Percentiles rank a stretch among this genome's conserved stretches.
Evolutionary conservation across 495 filamentous ascomycete species (phyloP).

Genomic region (Xylaria castorea): DNA sequence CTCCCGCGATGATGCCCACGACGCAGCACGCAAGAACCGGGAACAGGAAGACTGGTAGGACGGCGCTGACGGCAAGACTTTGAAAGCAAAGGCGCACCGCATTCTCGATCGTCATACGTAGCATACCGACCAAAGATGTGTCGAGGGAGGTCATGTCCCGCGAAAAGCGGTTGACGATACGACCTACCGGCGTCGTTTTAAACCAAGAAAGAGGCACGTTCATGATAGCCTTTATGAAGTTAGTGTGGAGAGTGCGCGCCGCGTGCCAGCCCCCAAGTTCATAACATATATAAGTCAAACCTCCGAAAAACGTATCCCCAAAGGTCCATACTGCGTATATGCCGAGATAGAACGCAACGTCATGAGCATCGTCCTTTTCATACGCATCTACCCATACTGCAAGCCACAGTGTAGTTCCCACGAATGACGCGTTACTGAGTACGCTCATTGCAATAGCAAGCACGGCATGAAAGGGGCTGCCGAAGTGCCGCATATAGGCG

Average conservation of each 20-base stretch:
- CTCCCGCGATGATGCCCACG: conserved; percentile 52
- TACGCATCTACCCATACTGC: conserved; percentile 62
- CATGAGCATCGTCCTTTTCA: conserved; percentile 40
- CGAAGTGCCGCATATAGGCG: conserved; percentile 49
- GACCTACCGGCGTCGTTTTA: conserved; percentile 61
- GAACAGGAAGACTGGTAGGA: conserved; percentile 58
- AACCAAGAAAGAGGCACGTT: conserved; percentile 61
- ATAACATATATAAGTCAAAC: conserved; percentile 42
- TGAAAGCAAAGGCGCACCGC: conserved; percentile 49
- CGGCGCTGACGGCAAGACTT: conserved; percentile 53
- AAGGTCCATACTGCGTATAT: conserved; percentile 45
- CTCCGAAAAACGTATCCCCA: conserved; percentile 42
- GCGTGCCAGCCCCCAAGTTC: conserved; percentile 54
- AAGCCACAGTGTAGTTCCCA: conserved; percentile 49
- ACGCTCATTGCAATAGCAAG: conserved; percentile 40
- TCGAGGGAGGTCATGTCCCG: conserved; percentile 58
- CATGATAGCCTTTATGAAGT: conserved; percentile 53
- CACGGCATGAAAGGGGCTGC: conserved; percentile 41
- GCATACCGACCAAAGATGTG: conserved; percentile 44
- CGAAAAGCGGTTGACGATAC: conserved; percentile 64
- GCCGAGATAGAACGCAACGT: conserved; percentile 46
- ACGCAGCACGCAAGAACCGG: conserved; percentile 51
- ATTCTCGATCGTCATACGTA: conserved; percentile 49
- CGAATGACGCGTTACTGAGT: conserved; percentile 38
- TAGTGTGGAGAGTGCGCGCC: conserved; percentile 52